A percentile compares a stretch with the other conserved stretches of the same genome.
These are phyloP conservation scores for Parachaetomium inaequale DNA, from an alignment of 495 filamentous ascomycete genomes.

Conservation along the genomic window DNA sequence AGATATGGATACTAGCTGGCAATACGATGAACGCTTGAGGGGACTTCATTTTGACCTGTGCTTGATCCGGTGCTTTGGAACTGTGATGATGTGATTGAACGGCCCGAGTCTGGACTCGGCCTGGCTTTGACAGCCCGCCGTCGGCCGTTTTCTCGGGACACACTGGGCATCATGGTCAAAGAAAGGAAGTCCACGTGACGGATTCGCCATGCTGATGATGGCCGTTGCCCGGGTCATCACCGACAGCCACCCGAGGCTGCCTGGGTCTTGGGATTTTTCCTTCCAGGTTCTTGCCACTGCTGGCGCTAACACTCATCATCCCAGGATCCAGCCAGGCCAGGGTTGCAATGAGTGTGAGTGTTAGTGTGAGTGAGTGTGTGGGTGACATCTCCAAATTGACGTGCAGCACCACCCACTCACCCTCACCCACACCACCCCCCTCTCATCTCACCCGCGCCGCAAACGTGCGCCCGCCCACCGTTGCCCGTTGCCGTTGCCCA, in stretches of 20 bases:
- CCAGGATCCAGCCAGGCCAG: background rate
- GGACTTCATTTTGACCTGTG: too few relatives aligned
- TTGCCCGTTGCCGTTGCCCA: too few relatives aligned
- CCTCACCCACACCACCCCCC: background rate
- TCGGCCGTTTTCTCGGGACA: background rate
- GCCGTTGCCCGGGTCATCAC: background rate
- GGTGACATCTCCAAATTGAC: background rate
- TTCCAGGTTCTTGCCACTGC: background rate
- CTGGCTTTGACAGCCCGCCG: background rate
- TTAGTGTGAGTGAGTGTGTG: background rate
- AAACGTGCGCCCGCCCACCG: background rate
- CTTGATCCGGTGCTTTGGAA: too few relatives aligned
- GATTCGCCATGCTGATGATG: background rate
- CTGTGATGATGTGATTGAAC: background rate
- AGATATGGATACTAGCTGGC: background rate
- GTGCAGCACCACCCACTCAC: background rate
- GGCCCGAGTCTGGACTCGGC: background rate
- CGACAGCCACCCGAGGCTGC: too few relatives aligned
- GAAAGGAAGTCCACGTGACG: background rate
- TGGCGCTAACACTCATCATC: background rate
- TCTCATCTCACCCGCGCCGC: too few relatives aligned
- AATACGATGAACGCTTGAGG: background rate
- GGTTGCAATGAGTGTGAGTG: too few relatives aligned
- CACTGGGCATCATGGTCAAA: background rate
- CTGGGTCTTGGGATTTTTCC: background rate